Percentiles rank a stretch among this genome's conserved stretches.
phyloP scores from a whole-genome alignment of 345 rosid species.

The Euclidium syriacum region DNA sequence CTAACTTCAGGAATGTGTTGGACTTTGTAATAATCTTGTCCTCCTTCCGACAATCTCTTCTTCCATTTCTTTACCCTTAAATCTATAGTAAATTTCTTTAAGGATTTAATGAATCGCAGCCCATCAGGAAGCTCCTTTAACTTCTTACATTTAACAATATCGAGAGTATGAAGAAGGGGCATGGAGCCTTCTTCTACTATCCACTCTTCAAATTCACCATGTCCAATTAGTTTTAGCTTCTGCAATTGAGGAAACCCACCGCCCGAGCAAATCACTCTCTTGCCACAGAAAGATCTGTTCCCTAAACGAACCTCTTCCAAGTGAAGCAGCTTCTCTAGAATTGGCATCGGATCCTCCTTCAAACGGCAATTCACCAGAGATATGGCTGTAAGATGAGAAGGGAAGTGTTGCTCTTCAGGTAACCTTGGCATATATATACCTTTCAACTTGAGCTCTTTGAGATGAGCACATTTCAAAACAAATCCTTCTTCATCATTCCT shows the following conservation, averaged over 20 bases:
- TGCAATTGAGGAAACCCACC: conserved; percentile 1
- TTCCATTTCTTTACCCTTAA: conserved; percentile 32
- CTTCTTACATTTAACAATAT: conserved; percentile 17
- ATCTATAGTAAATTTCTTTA: conserved; percentile 23
- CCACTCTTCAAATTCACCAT: neutral
- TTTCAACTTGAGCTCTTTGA: conserved; percentile 13
- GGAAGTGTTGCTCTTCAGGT: conserved; percentile 19
- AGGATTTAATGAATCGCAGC: conserved; percentile 1
- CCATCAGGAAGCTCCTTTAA: conserved; percentile 28
- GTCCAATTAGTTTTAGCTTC: accelerated
- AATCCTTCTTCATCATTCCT: neutral
- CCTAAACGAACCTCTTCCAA: conserved; percentile 6
- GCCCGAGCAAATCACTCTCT: conserved; percentile 10
- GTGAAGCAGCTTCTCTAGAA: conserved; percentile 30
- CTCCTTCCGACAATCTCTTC: conserved; percentile 22
- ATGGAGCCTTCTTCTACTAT: conserved; percentile 4
- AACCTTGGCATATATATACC: conserved; percentile 3
- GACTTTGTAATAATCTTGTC: conserved; percentile 36
- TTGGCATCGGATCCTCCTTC: conserved; percentile 34
- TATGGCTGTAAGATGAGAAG: conserved; percentile 28
- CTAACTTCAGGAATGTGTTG: too few relatives aligned
- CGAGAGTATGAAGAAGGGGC: conserved; percentile 7
- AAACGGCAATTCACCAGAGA: conserved; percentile 18
- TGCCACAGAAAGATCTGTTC: conserved; percentile 8
- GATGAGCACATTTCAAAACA: neutral